phyloP scores from a whole-genome alignment of 148 eudicot species.

The Talinum fruticosum region DNA sequence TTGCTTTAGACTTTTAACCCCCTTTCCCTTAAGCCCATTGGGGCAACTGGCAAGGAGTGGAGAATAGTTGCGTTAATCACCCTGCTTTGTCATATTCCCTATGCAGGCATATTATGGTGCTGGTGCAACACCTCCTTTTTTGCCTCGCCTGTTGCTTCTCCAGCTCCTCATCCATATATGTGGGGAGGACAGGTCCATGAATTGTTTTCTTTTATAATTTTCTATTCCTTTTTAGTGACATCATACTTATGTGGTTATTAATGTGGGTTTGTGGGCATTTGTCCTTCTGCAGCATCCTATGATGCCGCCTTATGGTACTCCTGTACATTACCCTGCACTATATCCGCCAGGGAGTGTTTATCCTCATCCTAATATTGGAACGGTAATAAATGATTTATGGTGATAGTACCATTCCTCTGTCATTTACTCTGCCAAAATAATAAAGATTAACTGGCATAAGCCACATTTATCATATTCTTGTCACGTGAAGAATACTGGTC shows the following conservation, averaged over 20 bases:
- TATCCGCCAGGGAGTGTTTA: slow-evolving; percentile 80
- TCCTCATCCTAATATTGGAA: slow-evolving; percentile 71
- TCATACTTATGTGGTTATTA: not conserved
- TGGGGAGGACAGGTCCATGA: slow-evolving; percentile 74
- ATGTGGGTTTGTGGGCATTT: slow-evolving; percentile 3
- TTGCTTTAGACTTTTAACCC: not conserved
- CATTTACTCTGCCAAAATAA: not conserved
- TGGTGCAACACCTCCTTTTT: slow-evolving; percentile 65
- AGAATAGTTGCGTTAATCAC: not conserved
- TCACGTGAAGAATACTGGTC: not conserved
- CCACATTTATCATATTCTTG: not conserved
- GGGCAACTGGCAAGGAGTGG: not conserved
- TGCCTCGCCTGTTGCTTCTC: slow-evolving; percentile 69
- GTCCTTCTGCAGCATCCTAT: slow-evolving; percentile 49
- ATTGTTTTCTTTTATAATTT: not conserved
- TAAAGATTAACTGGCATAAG: not conserved
- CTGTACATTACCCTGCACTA: slow-evolving; percentile 81
- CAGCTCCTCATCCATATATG: slow-evolving; percentile 76
- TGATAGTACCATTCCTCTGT: not conserved
- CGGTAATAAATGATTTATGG: slow-evolving; percentile 40
- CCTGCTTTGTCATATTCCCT: slow-evolving; percentile 7
- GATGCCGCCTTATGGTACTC: slow-evolving; percentile 85
- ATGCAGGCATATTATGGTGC: slow-evolving; percentile 70
- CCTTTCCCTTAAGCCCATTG: not conserved
- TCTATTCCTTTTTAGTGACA: not conserved